Evolutionary conservation across 352 stramenopile genomes (phyloP).

Genomic region (Phytophthora nicotianae): DNA sequence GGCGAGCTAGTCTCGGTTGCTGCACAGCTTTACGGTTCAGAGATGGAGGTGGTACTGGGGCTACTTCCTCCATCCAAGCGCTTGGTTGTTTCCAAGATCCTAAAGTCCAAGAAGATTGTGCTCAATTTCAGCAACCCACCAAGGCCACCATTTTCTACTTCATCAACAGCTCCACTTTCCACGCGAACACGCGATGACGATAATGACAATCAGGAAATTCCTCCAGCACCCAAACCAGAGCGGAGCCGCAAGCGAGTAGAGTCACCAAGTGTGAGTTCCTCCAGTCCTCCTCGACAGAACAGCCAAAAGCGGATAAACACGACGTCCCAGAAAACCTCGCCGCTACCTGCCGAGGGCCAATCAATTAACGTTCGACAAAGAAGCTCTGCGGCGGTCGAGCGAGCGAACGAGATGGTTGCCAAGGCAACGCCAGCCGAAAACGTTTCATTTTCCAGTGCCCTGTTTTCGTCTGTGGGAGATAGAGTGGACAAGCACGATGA

Average conservation of each 20-base stretch:
- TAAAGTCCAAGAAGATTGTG: slow-evolving; percentile 67
- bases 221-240: slow-evolving; percentile 22
- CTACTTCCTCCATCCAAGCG: slow-evolving; percentile 68
- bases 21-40: slow-evolving; percentile 49
- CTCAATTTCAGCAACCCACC: slow-evolving; percentile 33
- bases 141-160: slow-evolving; percentile 16
- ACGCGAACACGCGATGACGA: slow-evolving; percentile 26
- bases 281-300: slow-evolving; percentile 39
- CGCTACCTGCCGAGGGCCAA: slow-evolving; percentile 2
- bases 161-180: slow-evolving; percentile 8
- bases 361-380: neutral
- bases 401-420: slow-evolving; percentile 1
- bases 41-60: slow-evolving; percentile 60
- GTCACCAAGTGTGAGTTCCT: slow-evolving; percentile 49
- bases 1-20: slow-evolving; percentile 60
- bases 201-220: slow-evolving; percentile 25
- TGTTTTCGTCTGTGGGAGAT: slow-evolving; percentile 8
- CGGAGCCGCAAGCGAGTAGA: slow-evolving; percentile 57
- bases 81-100: slow-evolving; percentile 49
- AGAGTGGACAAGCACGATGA: slow-evolving; percentile 16
- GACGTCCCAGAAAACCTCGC: slow-evolving; percentile 3
- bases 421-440: slow-evolving; percentile 1
- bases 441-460: slow-evolving; percentile 4
- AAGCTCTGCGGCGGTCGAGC: neutral
- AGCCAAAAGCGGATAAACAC: slow-evolving; percentile 58